Evolutionary conservation across 1,139 yeast species (phyloP), one percentile per base, ranked within the genome.

Genomic region (Lodderomyces elongisporus): DNA sequence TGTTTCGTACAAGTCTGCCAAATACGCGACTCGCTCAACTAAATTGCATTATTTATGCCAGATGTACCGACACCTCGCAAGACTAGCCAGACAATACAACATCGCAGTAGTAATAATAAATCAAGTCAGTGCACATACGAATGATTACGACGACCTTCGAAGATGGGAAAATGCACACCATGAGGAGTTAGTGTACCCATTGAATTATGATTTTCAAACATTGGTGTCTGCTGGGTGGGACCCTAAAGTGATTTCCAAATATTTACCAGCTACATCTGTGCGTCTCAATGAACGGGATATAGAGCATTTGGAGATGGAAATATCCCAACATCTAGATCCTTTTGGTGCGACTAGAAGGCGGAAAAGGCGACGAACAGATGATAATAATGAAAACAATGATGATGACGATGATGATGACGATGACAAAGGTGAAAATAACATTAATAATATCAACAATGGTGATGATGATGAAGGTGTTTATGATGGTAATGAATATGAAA

Each of bases 211-310:
- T 40, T 78, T 78, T 47, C 96, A 87, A 49, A 47, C 79, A 13
- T 85, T 93, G 3, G 76, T 82, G 68, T 62, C 75, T 36, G 68
- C 78, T 4, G 96, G 95, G 0, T 87, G 95, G 95, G 79, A 75
- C 41, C 26, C 30, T 2, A 38, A 22, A 25, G 23, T 34, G 12
- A 31, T 41, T 12, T 40, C 34, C 25, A 35, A 37, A 14, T 28
- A 34, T 23, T 21, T 32, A 5, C 39, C 44, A 10, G 17, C 32
- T 4, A 20, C 31, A 14, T 29, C 27, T 4, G 27, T 40, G 13
- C 21, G 13, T 4, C 31, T 38, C 16, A 38, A 43, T 25, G 37
- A 40, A 20, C 36, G 33, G 12, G 42, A 43, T 17, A 24, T 39
- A 15, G 40, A 39, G 10, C 24, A 34, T 23, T 28, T 44, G 10